phyloP scores from a whole-genome alignment of 1,284 basidiomycete species.

The Fistulina hepatica region DNA sequence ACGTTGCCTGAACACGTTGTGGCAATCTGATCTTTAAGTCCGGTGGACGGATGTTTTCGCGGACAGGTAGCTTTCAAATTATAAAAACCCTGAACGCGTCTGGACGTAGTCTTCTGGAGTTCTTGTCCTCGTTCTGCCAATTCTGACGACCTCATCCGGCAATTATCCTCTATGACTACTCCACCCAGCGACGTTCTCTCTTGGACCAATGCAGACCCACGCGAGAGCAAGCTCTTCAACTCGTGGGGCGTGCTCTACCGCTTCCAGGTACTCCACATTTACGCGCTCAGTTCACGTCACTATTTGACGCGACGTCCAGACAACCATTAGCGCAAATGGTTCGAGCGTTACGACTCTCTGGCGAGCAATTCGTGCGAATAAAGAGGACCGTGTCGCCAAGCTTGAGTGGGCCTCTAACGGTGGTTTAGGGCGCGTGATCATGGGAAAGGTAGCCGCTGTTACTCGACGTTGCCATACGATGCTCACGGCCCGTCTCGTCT shows the following conservation, averaged over 20 bases:
- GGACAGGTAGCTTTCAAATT: no score
- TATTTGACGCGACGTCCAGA: conserved; percentile 32
- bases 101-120: conserved; percentile 32
- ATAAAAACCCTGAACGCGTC: no score
- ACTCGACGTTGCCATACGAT: conserved; percentile 4
- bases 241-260: conserved; percentile 71
- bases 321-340: conserved; percentile 47
- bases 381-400: conserved; percentile 74
- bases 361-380: conserved; percentile 65
- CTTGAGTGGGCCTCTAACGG: conserved; percentile 74
- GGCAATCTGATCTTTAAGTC: no score
- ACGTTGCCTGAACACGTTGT: no score
- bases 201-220: conserved; percentile 77
- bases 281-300: conserved; percentile 7
- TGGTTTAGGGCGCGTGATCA: conserved; percentile 67
- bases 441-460: conserved; percentile 53
- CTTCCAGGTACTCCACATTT: conserved; percentile 62
- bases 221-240: conserved; percentile 71
- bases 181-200: conserved; percentile 61
- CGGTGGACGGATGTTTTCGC: no score
- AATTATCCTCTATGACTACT: conserved; percentile 35
- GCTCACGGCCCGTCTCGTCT: background rate
- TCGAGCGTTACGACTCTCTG: conserved; percentile 64
- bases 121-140: conserved; percentile 54
- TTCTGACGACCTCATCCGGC: conserved; percentile 43